Evolutionary conservation across 371 early-diverging fungal genomes (phyloP), one percentile per base, ranked within the genome.

Genomic region (Smittium culicis): DNA sequence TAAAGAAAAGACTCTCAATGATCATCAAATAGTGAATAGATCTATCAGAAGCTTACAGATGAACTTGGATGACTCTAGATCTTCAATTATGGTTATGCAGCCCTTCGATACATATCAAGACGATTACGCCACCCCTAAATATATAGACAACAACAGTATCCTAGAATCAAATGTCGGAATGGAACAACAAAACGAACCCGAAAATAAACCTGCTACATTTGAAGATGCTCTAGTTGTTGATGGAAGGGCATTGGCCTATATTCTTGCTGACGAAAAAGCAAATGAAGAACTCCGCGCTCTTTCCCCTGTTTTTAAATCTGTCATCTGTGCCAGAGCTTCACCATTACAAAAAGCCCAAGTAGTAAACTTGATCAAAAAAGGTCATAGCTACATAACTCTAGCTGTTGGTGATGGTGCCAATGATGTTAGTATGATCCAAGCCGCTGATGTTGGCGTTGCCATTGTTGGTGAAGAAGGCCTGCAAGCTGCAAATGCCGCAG

Each of bases 401-500:
- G 96, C 91, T 17, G 91, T 99, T 57, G 99, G 99, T 25, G 99
- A 99, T 77, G 99, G 99, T 11, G 98, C 97, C 65, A 94, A 94
- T 73, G 96, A 94, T 79, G 98, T 90, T 63, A 88, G 81, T 66
- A 93, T 89, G 94, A 89, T 90, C 77, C 86, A 92, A 77, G 93
- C 89, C 2, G 95, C 99, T 16, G 87, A 98, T 77, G 87, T 99
- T 45, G 98, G 96, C 31, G 86, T 96, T 27, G 96, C 92, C 57
- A 96, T 96, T 68, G 82, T 86, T 8, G 96, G 96, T 27, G 87
- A 90, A 72, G 96, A 96, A 79, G 96, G 92, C 3, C 60, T 82
- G 67, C 94, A 93, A 68, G 96, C 96, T 1, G 82, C 90, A 34
- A 89, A 89, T 87, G 90, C 93, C 0, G 82, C 89, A 14, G 94